Evolutionary conservation across 2,329 filamentous ascomycete species (phyloP), one percentile per base, ranked within the genome.

Genomic region (Verticillium klebahnii): DNA sequence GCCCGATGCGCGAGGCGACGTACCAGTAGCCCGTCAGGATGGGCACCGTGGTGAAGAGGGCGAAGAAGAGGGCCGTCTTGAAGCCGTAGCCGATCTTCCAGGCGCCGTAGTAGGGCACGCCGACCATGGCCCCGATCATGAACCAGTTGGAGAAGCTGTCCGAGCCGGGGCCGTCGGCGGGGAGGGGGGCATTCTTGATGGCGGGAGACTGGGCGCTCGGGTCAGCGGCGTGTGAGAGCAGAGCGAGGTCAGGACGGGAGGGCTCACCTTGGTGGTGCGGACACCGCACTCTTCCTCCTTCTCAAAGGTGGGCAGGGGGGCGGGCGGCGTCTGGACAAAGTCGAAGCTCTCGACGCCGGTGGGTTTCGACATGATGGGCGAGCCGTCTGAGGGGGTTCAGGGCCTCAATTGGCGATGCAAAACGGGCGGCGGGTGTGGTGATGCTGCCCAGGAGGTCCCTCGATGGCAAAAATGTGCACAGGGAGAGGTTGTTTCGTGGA

Each of bases 171-270:
- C 85, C 89, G 74, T 96, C 92, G 63, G 91, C 92, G 32, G 92
- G 92, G 34, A 96, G 84, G 66, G 92, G 91, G 52, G 86, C 91
- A 84, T 96, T 96, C 73, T 93, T 91, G 78, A 96, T 95, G 59
- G 90, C 79, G 31, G 91, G 89, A 72, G 87, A 93, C 92, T 95
- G 73, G 73, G 6, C 8, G 14, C 8, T 17, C n/a, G 45, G 56
- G n/a, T 50, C 12, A 50, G 45, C 45, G 2, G 12, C 34, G 9
- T 36, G 25, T 25, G 25, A 25, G 25, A 2, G 25, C 25, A 25
- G 25, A 4, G 25, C 25, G 25, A 25, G 25, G 25, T 3, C 25
- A 4, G 25, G 25, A 25, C 58, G 56, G 45, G 58, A 58, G 32
- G 37, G 45, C 45, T 50, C 45, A 50, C 45, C 19, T 50, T 50